These are phyloP conservation scores for Neofusicoccum laricinum DNA, from an alignment of 2,329 filamentous ascomycete genomes.

Conservation along the genomic window DNA sequence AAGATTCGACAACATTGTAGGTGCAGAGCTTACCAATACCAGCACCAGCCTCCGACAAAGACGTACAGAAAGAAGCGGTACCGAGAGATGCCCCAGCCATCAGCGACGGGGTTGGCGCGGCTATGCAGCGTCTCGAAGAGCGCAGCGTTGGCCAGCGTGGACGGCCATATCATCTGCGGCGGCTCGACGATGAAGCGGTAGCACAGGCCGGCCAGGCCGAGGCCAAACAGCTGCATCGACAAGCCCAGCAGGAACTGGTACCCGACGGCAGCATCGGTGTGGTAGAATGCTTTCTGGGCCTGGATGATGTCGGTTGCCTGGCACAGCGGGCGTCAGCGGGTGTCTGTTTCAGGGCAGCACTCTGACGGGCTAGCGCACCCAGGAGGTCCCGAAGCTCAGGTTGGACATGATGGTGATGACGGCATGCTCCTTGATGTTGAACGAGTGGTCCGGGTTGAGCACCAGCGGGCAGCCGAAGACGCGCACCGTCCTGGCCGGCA, in stretches of 20 bases:
- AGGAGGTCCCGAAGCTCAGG: conserved; percentile 41
- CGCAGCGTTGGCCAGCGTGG: conserved; percentile 23
- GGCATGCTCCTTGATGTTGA: conserved; percentile 63
- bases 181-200: conserved; percentile 26
- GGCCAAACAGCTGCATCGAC: conserved; percentile 61
- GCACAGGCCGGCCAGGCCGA: conserved; percentile 25
- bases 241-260: conserved; percentile 67
- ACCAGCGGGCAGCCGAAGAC: conserved; percentile 1
- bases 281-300: conserved; percentile 59
- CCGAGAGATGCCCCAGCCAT: conserved; percentile 25
- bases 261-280: conserved; percentile 63
- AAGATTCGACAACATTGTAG: too few species aligned
- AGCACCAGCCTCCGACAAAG: conserved; percentile 23
- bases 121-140: conserved; percentile 28
- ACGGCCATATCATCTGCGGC: conserved; percentile 28
- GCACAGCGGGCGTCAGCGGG: neutral
- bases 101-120: conserved; percentile 32
- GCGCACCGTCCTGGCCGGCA: conserved; percentile 11
- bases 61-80: conserved; percentile 26
- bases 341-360: neutral
- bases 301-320: conserved; percentile 28
- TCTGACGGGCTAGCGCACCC: conserved; percentile 47
- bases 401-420: conserved; percentile 64
- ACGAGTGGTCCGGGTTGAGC: conserved; percentile 52
- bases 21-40: conserved; percentile 16